These are phyloP conservation scores for Cucumis sativus DNA, from an alignment of 306 rosid genomes.

Conservation along the genomic window DNA sequence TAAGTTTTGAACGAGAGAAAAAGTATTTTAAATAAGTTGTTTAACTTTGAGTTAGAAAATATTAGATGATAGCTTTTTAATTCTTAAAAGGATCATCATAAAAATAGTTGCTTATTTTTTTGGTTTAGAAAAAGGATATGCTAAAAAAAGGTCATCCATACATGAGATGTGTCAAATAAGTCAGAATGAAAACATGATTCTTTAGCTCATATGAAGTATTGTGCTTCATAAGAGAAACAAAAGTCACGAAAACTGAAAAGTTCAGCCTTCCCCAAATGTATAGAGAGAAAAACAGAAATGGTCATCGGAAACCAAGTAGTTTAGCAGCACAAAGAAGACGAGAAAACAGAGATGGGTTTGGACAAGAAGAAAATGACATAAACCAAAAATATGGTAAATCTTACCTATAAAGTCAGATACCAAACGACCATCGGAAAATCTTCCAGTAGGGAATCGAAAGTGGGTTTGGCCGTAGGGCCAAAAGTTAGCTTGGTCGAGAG, in stretches of 20 bases:
- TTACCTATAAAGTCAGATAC: conserved; percentile 66
- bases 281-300: not conserved
- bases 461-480: conserved; percentile 75
- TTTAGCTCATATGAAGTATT: too few relatives aligned
- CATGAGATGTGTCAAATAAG: too few relatives aligned
- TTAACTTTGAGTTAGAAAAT: too few relatives aligned
- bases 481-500: conserved; percentile 88
- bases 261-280: not conserved
- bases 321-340: not conserved
- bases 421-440: conserved; percentile 88
- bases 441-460: conserved; percentile 72
- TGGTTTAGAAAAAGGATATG: too few relatives aligned
- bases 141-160: too few relatives aligned
- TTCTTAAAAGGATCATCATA: too few relatives aligned
- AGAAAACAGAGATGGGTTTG: conserved; percentile 1
- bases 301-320: not conserved
- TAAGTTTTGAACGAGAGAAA: too few relatives aligned
- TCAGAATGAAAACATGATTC: too few relatives aligned
- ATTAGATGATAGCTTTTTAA: too few relatives aligned
- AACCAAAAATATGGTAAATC: conserved; percentile 16
- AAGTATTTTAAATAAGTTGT: too few relatives aligned
- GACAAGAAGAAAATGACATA: conserved; percentile 14
- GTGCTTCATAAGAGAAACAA: not conserved
- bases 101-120: too few relatives aligned
- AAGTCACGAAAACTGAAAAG: not conserved